Conservation (phyloP, 2,329 filamentous ascomycete genomes). For the Decorospora gaudefroyi region DNA sequence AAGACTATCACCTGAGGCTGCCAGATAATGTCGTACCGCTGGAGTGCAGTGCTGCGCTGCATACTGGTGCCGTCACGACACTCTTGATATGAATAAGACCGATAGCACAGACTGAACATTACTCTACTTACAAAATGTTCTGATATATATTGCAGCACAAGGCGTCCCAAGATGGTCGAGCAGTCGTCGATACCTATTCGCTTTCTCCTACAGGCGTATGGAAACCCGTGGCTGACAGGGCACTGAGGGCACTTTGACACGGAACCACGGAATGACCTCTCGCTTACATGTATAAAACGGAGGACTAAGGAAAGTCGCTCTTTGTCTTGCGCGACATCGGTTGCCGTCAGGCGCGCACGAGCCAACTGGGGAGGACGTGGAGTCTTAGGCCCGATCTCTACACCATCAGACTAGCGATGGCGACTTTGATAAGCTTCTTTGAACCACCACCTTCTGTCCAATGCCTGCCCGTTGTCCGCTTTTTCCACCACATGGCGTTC, state of each 20-base stretch:
- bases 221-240: too few relatives aligned
- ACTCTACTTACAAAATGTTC: too few relatives aligned
- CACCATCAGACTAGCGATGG: slow-evolving; percentile 26
- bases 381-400: slow-evolving; percentile 22
- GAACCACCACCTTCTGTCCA: slow-evolving; percentile 25
- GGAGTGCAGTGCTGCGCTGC: not conserved
- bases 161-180: too few relatives aligned
- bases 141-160: not conserved
- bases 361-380: slow-evolving; percentile 14
- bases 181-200: too few relatives aligned
- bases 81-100: too few relatives aligned
- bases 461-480: slow-evolving; percentile 17
- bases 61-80: not conserved
- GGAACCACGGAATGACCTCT: too few relatives aligned
- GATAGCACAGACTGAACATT: too few relatives aligned
- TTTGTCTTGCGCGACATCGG: slow-evolving; percentile 3
- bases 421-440: slow-evolving; percentile 40
- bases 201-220: too few relatives aligned
- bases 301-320: not conserved
- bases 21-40: too few relatives aligned
- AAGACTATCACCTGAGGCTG: too few relatives aligned
- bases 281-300: too few relatives aligned
- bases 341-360: slow-evolving; percentile 11
- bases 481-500: slow-evolving; percentile 7
- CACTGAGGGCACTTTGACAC: too few relatives aligned